phyloP scores from a whole-genome alignment of 352 stramenopile species.

The Phytophthora pluvialis region DNA sequence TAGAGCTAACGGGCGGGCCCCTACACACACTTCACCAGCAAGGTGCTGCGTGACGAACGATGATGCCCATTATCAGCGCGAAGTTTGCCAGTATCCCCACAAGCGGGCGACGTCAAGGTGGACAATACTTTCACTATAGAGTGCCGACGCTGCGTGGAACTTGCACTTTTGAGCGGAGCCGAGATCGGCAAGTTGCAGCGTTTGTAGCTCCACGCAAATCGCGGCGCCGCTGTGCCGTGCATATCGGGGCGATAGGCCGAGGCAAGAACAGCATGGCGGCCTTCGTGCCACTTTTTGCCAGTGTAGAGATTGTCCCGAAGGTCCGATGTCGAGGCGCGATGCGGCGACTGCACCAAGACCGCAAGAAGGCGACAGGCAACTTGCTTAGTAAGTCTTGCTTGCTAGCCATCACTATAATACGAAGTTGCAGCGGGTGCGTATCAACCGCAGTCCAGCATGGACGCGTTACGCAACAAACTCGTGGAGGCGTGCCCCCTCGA shows the following conservation, averaged over 20 bases:
- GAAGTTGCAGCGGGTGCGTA: constrained; percentile 9
- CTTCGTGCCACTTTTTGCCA: neutral
- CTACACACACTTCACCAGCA: constrained; percentile 7
- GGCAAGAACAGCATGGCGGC: neutral
- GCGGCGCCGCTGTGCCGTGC: constrained; percentile 6
- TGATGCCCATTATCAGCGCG: neutral
- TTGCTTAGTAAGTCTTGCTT: neutral
- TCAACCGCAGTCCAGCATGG: constrained; percentile 21
- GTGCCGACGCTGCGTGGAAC: constrained; percentile 18
- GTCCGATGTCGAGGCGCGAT: constrained; percentile 30
- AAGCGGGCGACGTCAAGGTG: constrained; percentile 22
- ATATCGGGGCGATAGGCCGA: constrained; percentile 12
- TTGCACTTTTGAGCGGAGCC: constrained; percentile 14
- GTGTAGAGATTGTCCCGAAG: constrained; percentile 36
- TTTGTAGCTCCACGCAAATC: constrained; percentile 16
- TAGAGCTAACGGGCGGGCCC: neutral
- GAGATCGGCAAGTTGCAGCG: constrained; percentile 31
- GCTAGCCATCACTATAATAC: no score
- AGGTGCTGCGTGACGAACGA: neutral
- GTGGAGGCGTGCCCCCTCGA: neutral
- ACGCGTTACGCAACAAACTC: constrained; percentile 16
- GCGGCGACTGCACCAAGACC: constrained; percentile 19
- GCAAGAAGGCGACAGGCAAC: constrained; percentile 11
- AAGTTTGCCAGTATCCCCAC: constrained; percentile 31
- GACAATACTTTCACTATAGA: constrained; percentile 35